phyloP scores from a whole-genome alignment of 768 basidiomycete species.

The Lentinus tigrinus region DNA sequence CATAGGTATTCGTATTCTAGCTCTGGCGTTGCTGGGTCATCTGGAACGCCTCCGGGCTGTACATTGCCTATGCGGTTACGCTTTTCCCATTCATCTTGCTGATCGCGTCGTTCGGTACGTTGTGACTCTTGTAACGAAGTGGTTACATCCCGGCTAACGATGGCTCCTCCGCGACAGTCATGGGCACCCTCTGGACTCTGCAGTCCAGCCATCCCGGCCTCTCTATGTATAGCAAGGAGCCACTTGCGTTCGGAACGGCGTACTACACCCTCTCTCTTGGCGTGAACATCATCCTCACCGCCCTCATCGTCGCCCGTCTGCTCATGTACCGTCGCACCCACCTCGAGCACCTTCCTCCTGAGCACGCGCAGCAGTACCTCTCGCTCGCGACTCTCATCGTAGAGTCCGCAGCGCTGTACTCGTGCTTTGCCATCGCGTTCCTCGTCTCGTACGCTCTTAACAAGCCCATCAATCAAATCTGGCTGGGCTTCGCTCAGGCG shows the following conservation, averaged over 20 bases:
- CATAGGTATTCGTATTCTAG: slow-evolving; percentile 21
- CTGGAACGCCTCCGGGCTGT: slow-evolving; percentile 37
- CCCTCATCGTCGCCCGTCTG: slow-evolving; percentile 20
- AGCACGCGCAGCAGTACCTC: slow-evolving; percentile 11
- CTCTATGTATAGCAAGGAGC: slow-evolving; percentile 29
- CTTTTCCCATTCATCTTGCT: slow-evolving; percentile 38
- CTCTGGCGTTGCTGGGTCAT: slow-evolving; percentile 50
- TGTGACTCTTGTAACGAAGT: background rate
- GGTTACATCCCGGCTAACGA: background rate
- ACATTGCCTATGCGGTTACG: slow-evolving; percentile 32
- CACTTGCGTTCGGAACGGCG: slow-evolving; percentile 13
- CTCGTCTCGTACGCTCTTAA: slow-evolving; percentile 21
- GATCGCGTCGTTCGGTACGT: slow-evolving; percentile 41
- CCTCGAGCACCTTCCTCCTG: slow-evolving; percentile 9
- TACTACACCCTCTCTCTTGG: slow-evolving; percentile 21
- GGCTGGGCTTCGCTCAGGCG: slow-evolving; percentile 13
- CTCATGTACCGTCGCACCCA: slow-evolving; percentile 14
- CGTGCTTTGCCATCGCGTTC: slow-evolving; percentile 22
- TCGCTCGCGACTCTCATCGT: slow-evolving; percentile 20
- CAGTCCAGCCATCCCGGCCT: slow-evolving; percentile 41
- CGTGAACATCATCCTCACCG: slow-evolving; percentile 23
- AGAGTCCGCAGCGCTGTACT: slow-evolving; percentile 27
- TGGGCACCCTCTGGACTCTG: slow-evolving; percentile 44
- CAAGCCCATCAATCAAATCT: slow-evolving; percentile 10
- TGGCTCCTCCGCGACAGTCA: slow-evolving; percentile 22